Evolutionary conservation across 2,329 filamentous ascomycete species (phyloP), one percentile per base, ranked within the genome.

Genomic region (Fusarium sp.): DNA sequence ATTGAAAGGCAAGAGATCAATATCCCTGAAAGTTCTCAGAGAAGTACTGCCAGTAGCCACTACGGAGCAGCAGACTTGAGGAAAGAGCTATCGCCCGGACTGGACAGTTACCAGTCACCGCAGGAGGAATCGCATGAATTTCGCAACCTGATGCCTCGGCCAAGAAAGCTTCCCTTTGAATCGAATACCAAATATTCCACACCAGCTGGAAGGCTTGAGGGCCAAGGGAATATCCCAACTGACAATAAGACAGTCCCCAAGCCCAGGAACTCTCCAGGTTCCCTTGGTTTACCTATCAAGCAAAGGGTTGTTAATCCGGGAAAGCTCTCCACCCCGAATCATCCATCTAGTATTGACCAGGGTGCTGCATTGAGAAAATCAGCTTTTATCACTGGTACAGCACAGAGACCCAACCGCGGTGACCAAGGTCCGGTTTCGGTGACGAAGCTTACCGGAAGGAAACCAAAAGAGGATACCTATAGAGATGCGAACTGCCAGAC

Each of bases 121-220:
- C 52, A 41, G 15, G 35, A 46, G 7, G 35, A 13, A 13, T 14
- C 24, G 1, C 22, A 52, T n/a, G 45, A 65, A 41, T 78, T 77
- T 52, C 74, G 72, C 20, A 57, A 73, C 39, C 48, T 72, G 3
- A 75, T 79, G 74, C 77, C 77, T 5, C 71, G 43, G 15, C 76
- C 75, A 41, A 75, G 77, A 19, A 67, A 70, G 13, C 71, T 79
- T 13, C 77, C 77, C 5, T 78, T 77, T 43, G 53, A 52, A 33
- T 46, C 56, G 17, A 19, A 33, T 4, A 9, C 49, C 19, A 69
- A 60, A 22, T 37, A 14, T 35, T 13, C 19, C 8, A 43, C 26
- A 28, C 19, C 45, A 28, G 19, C 20, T 20, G 33, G 32, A 43
- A 44, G 39, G 8, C n/a, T 35, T 35, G 20, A 19, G 22, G 26